phyloP scores from a whole-genome alignment of 148 eudicot genomes.

The Rhododendron vialii region DNA sequence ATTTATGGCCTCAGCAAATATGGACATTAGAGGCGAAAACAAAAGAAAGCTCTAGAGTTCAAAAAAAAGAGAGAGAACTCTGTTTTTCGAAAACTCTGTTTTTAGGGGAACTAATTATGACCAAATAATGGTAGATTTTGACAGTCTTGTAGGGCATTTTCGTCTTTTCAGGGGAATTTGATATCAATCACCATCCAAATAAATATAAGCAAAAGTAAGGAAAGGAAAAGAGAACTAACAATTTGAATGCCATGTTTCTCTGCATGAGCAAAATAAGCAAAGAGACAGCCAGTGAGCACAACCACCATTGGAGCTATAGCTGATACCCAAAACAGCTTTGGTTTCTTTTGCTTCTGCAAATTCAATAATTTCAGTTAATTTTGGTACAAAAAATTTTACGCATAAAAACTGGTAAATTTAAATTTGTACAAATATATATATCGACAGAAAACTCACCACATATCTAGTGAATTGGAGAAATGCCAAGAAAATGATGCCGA shows the following conservation, averaged over 20 bases:
- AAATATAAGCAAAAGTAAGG: background rate
- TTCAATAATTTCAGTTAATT: background rate
- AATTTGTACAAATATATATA: background rate
- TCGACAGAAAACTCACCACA: slow-evolving; percentile 37
- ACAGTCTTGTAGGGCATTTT: background rate
- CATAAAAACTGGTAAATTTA: background rate
- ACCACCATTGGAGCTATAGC: slow-evolving; percentile 73
- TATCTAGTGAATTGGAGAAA: slow-evolving; percentile 61
- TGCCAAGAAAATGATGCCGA: slow-evolving; percentile 60
- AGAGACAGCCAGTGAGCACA: slow-evolving; percentile 56
- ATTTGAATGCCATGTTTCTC: slow-evolving; percentile 67
- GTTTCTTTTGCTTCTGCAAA: slow-evolving; percentile 65
- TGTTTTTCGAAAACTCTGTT: too few relatives aligned
- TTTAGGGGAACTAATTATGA: background rate
- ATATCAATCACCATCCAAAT: background rate
- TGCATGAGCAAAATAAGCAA: slow-evolving; percentile 66
- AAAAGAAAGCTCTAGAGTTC: background rate
- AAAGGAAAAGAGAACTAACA: slow-evolving; percentile 40
- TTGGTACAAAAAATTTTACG: too few relatives aligned
- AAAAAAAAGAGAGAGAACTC: too few relatives aligned
- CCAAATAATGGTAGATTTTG: background rate
- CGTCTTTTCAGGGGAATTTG: background rate
- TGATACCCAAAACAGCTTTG: slow-evolving; percentile 70
- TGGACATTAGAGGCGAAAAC: background rate
- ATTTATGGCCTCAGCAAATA: too few relatives aligned